Evolutionary conservation across 352 stramenopile genomes (phyloP).

Genomic region (Stramenopiles sp.): DNA sequence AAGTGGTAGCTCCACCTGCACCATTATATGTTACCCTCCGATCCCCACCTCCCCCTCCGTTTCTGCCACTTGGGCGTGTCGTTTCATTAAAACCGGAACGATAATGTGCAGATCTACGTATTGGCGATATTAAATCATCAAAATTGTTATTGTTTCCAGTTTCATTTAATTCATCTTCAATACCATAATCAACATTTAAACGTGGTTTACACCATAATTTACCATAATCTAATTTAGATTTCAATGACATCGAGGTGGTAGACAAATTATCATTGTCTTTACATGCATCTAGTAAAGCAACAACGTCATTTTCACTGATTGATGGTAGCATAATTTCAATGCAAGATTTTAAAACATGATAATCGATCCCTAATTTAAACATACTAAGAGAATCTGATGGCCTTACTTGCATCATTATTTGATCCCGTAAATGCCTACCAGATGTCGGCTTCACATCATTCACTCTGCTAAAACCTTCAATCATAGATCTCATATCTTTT

Average conservation of each 20-base stretch:
- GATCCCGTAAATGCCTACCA: neutral
- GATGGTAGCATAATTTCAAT: neutral
- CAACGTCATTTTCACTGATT: neutral
- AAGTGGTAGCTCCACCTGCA: neutral
- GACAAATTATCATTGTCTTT: neutral
- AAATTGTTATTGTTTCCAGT: neutral
- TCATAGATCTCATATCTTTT: neutral
- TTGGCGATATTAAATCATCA: neutral
- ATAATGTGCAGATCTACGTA: neutral
- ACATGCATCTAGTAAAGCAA: neutral
- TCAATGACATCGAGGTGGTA: neutral
- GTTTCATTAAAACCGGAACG: no score
- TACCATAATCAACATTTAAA: neutral
- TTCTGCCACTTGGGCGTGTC: neutral
- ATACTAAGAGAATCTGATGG: neutral
- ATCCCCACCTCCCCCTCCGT: neutral
- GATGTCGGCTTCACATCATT: neutral
- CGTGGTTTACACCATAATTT: neutral
- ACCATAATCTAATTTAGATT: neutral
- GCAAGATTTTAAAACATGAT: neutral
- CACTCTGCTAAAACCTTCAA: neutral
- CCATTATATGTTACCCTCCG: neutral
- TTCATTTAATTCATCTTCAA: neutral
- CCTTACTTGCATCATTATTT: neutral
- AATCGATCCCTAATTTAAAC: neutral